Evolutionary conservation across 345 rosid genomes (phyloP).

Genomic region (Euphorbia peplus): DNA sequence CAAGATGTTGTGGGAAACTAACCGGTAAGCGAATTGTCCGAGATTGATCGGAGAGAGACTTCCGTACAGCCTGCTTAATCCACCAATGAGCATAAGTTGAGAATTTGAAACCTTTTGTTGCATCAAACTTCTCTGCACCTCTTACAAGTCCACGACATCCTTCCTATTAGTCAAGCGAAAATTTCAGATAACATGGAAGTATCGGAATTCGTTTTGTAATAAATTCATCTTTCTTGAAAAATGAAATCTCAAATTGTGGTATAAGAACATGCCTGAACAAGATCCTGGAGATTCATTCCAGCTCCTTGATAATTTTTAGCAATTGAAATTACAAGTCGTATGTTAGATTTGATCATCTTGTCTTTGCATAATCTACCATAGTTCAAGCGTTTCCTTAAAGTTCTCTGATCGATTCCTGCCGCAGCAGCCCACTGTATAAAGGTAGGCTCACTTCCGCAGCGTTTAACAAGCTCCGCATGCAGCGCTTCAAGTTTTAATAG

Average conservation of each 20-base stretch:
- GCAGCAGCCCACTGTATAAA: constrained; percentile 92
- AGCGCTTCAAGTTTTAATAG: constrained; percentile 82
- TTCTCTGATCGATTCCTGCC: constrained; percentile 70
- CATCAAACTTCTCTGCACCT: constrained; percentile 93
- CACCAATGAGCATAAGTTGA: constrained; percentile 99
- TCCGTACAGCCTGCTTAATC: constrained; percentile 90
- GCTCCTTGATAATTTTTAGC: constrained; percentile 88
- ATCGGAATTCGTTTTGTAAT: not conserved
- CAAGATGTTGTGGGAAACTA: constrained; percentile 25
- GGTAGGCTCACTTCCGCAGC: constrained; percentile 69
- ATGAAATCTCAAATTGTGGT: not conserved
- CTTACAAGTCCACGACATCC: constrained; percentile 92
- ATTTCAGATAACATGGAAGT: constrained; percentile 12
- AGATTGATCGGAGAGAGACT: constrained; percentile 80
- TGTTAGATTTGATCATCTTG: constrained; percentile 90
- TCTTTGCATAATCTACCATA: constrained; percentile 76
- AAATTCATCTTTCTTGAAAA: not conserved
- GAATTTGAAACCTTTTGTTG: constrained; percentile 90
- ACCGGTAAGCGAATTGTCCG: constrained; percentile 87
- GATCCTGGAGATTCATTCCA: constrained; percentile 94
- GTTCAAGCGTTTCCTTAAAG: constrained; percentile 65
- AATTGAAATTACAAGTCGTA: constrained; percentile 92
- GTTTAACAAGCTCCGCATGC: constrained; percentile 61
- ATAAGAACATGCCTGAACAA: constrained; percentile 67
- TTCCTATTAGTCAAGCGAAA: constrained; percentile 47